Evolutionary conservation across 2,329 filamentous ascomycete genomes (phyloP), one percentile per base, ranked within the genome.

Genomic region (Penicillium sp.): DNA sequence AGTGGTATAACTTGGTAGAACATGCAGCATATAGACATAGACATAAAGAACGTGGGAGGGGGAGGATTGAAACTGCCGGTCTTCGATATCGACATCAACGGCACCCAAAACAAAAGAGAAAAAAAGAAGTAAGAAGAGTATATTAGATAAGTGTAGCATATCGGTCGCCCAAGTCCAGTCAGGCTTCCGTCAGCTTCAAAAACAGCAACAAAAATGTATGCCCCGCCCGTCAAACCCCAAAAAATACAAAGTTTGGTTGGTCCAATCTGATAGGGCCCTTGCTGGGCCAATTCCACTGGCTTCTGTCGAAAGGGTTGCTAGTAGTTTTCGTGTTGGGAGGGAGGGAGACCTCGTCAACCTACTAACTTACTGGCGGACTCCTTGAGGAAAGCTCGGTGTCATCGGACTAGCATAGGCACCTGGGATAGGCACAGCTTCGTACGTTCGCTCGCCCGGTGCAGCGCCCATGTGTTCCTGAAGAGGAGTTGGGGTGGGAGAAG

Each of bases 361-460:
- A 46, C 44, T 15, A 35, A 41, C 53, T 70, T 63, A 73, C 54
- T 67, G 63, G 46, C 65, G 68, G 55, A 58, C 61, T 46, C 65
- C 66, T 45, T 71, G 65, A 17, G 72, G 76, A 67, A 81, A 79
- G 29, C 71, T 73, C 23, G 81, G 80, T 56, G 76, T 80, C 60
- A 82, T 73, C 7, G 82, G 80, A 59, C 78, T 81, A 7, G 85
- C 82, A 74, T 97, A 97, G 0, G 93, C 91, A 6, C 91, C 91
- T 0, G 94, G 94, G 63, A 97, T 97, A 0, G 93, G 92, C 35
- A 97, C 94, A 23, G 90, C 82, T 13, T 89, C 93, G 76, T 97
- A 97, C 53, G 88, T 87, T 70, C 90, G 87, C 83, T 97, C 94
- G 52, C 93, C 91, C 0, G 91, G 88, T 9, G 91, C 90, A 29